Evolutionary conservation across 306 rosid genomes (phyloP), one percentile per base, ranked within the genome.

Genomic region (Hylodesmum podocarpum): DNA sequence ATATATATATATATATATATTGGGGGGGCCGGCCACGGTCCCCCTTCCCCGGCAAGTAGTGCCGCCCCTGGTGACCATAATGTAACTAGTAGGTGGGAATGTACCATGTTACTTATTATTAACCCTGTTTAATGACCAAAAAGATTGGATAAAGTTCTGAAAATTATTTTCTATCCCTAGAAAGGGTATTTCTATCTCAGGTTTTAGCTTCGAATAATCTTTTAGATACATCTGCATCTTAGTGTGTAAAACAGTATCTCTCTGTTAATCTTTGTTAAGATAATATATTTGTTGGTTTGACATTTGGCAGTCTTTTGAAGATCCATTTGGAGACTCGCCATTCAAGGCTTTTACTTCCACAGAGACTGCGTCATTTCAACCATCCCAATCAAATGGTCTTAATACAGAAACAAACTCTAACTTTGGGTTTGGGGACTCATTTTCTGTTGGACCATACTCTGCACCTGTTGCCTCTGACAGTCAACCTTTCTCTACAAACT

Each of bases 241-340:
- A 4, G 33, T 57, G 22, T 54, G 11, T 40, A 53, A 34, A 77
- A 51, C 36, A 16, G 62, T 36, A 12, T 19, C 21, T 16, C 19
- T 66, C 10, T 59, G 41, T 76, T 51, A 31, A 36, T 72, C 27
- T 53, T 36, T 70, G 46, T 76, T 53, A 16, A 76, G 51, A 76
- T 47, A 76, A 70, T 77, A 33, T 75, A 43, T 72, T 27, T 73
- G 59, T 51, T 71, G 33, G 66, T 67, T 53, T 27, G 49, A 68
- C 65, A 68, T 86, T 55, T 73, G 36, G 86, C 87, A 95, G 97
- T 54, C 88, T 28, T 89, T 86, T 86, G 96, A 79, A 67, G 97
- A 96, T 83, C 96, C 99, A 63, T 96, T 96, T 85, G 98, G 99
- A 8, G 98, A 95, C 28, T 28, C 91, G 0, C 97, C 98, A 79